These are phyloP conservation scores for Microbotryum lychnidis-dioicae DNA, from an alignment of 1,284 basidiomycete species.

Conservation along the genomic window DNA sequence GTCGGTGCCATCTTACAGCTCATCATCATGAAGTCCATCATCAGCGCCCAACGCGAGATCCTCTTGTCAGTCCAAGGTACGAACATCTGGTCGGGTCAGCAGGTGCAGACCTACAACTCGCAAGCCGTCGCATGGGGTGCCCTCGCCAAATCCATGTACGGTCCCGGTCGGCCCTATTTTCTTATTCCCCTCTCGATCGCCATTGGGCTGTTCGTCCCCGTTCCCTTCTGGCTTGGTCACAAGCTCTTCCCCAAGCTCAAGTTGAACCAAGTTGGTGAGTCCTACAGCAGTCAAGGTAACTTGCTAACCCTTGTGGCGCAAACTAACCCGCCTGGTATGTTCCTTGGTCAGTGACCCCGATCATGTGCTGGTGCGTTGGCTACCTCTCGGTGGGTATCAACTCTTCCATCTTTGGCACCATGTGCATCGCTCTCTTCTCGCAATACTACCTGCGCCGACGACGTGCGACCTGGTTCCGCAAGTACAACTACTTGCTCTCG, in stretches of 20 bases:
- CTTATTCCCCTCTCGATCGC: conserved; percentile 33
- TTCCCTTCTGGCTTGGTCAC: conserved; percentile 54
- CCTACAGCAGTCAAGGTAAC: too few species aligned
- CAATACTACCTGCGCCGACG: conserved; percentile 22
- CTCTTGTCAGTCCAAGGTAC: conserved; percentile 48
- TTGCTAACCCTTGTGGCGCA: too few species aligned
- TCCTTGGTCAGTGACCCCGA: conserved; percentile 22
- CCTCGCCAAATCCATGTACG: conserved; percentile 52
- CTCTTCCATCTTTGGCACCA: conserved; percentile 24
- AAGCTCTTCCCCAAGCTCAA: conserved; percentile 45
- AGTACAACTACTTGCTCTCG: conserved; percentile 33
- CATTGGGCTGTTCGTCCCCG: conserved; percentile 50
- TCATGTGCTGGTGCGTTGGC: not conserved
- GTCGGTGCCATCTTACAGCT: conserved; percentile 47
- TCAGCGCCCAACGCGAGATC: conserved; percentile 48
- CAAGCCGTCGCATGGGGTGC: conserved; percentile 59
- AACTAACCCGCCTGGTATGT: conserved; percentile 21
- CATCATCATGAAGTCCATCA: conserved; percentile 50
- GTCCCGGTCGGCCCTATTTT: conserved; percentile 45
- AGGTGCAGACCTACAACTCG: conserved; percentile 52
- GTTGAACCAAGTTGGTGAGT: conserved; percentile 21
- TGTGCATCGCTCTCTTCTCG: conserved; percentile 18
- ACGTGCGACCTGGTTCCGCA: conserved; percentile 29
- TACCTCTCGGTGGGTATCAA: conserved; percentile 31
- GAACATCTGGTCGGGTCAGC: conserved; percentile 46